These are phyloP conservation scores for Quercus tomentella DNA, from an alignment of 331 rosid species.

Conservation along the genomic window DNA sequence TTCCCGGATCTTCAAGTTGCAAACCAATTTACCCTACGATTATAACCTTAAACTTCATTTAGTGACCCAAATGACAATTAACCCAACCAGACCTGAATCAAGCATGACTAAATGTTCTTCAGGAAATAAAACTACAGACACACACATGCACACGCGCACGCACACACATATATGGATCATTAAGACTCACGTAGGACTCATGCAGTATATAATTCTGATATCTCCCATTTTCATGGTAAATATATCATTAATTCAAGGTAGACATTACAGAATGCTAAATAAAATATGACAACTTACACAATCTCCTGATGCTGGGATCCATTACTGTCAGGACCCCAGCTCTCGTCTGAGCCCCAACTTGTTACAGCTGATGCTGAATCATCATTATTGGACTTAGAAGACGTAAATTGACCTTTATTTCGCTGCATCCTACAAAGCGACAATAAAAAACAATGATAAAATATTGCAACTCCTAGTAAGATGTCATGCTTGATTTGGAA, in stretches of 20 bases:
- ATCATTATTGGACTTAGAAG: conserved; percentile 60
- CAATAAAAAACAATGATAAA: neutral
- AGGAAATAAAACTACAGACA: neutral
- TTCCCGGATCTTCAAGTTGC: neutral
- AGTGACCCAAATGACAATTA: neutral
- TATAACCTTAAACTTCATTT: neutral
- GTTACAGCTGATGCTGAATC: conserved; percentile 53
- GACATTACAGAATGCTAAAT: neutral
- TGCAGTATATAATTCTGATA: neutral
- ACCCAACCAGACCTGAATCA: neutral
- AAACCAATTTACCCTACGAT: neutral
- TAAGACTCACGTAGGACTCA: too few species aligned
- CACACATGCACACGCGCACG: too few species aligned
- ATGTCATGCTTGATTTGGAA: neutral
- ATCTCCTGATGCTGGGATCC: conserved; percentile 62
- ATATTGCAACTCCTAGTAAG: neutral
- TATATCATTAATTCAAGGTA: neutral
- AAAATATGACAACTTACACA: conserved; percentile 47
- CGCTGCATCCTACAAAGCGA: conserved; percentile 66
- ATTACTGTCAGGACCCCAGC: conserved; percentile 39
- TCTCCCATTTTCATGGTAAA: neutral
- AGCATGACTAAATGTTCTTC: neutral
- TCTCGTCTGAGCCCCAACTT: conserved; percentile 52
- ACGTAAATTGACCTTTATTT: conserved; percentile 79
- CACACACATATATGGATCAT: too few species aligned